Evolutionary conservation across 352 stramenopile species (phyloP).

Genomic region (Globisporangium rhizosaccharum): DNA sequence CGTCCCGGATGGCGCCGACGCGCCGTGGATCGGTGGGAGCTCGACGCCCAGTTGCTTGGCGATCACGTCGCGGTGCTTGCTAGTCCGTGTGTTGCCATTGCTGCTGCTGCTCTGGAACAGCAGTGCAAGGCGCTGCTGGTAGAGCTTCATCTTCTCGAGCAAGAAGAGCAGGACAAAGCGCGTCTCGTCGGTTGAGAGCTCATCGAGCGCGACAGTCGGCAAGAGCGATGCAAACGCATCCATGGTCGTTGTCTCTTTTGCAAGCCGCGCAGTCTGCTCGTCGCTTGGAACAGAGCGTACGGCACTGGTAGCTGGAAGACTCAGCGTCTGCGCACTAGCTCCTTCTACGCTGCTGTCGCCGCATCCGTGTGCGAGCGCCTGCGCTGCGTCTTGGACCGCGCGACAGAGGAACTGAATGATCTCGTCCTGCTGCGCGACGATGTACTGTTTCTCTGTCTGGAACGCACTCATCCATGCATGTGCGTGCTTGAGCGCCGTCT

Average conservation of each 20-base stretch:
- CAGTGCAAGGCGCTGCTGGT: conserved; percentile 46
- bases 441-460: conserved; percentile 48
- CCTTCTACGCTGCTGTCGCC: conserved; percentile 3
- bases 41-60: conserved; percentile 52
- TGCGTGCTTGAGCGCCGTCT: conserved; percentile 26
- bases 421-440: conserved; percentile 58
- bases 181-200: conserved; percentile 41
- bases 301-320: neutral
- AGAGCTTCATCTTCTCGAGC: conserved; percentile 56
- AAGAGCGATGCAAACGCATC: conserved; percentile 27
- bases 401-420: conserved; percentile 56
- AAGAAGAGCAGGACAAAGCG: conserved; percentile 47
- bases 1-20: conserved; percentile 2
- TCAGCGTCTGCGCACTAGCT: neutral
- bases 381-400: conserved; percentile 27
- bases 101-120: conserved; percentile 22
- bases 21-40: conserved; percentile 36
- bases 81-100: neutral
- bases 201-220: conserved; percentile 33
- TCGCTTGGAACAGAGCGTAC: conserved; percentile 3
- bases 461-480: conserved; percentile 45
- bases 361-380: conserved; percentile 6
- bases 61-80: conserved; percentile 21
- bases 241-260: conserved; percentile 30
- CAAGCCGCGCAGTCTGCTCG: conserved; percentile 11